Percentiles rank a stretch among this genome's conserved stretches.
These are phyloP conservation scores for Dictyostelium citrinum DNA, from an alignment of 78 protist genomes.

Conservation along the genomic window DNA sequence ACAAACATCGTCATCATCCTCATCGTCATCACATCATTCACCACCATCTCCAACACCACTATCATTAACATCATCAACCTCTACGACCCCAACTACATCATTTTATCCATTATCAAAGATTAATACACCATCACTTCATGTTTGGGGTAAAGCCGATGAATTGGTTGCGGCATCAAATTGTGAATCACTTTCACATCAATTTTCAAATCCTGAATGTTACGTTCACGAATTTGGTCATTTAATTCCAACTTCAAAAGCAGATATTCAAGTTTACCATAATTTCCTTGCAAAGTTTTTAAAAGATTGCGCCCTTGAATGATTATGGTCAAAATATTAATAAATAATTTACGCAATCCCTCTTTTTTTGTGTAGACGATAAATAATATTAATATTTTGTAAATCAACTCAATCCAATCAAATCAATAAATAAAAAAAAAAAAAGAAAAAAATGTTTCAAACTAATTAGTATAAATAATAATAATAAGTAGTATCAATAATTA, in stretches of 20 bases:
- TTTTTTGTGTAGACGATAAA: neutral
- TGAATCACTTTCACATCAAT: conserved; percentile 61
- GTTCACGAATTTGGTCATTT: conserved; percentile 65
- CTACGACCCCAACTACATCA: neutral
- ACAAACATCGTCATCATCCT: neutral
- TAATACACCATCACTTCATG: conserved; percentile 57
- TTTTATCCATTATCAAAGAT: conserved; percentile 39
- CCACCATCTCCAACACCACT: conserved; percentile 1
- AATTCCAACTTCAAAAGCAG: conserved; percentile 43
- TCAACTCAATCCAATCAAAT: neutral
- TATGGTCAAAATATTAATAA: neutral
- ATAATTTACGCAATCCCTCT: neutral
- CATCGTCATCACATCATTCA: neutral
- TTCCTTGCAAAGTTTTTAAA: conserved; percentile 10
- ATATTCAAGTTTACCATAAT: conserved; percentile 23
- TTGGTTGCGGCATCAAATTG: conserved; percentile 56
- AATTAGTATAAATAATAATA: neutral
- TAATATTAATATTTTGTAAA: neutral
- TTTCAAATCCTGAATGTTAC: conserved; percentile 44
- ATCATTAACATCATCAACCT: neutral
- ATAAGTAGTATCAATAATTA: neutral
- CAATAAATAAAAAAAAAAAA: neutral
- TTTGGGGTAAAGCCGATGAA: conserved; percentile 75
- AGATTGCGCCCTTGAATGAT: neutral
- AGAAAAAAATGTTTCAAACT: neutral